Evolutionary conservation across 331 rosid genomes (phyloP).

Genomic region (Cydonia oblonga): DNA sequence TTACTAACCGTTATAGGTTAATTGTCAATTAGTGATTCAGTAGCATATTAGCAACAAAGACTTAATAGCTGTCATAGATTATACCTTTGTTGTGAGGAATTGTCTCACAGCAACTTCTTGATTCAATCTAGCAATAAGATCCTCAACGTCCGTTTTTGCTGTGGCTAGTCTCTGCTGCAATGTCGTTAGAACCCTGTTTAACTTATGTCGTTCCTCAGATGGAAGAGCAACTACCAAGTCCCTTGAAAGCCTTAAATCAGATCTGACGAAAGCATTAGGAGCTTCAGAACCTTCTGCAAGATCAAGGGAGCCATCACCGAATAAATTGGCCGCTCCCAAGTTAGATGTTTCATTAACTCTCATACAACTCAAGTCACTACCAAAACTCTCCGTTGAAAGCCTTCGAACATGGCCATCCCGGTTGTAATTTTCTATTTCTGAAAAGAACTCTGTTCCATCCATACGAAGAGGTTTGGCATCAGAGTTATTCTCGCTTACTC

Average conservation of each 20-base stretch:
- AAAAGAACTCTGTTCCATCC: constrained; percentile 54
- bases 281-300: constrained; percentile 30
- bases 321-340: constrained; percentile 12
- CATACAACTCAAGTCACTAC: constrained; percentile 34
- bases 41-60: not conserved
- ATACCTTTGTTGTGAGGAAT: constrained; percentile 72
- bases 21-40: not conserved
- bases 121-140: constrained; percentile 73
- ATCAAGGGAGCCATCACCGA: constrained; percentile 23
- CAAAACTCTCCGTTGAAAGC: constrained; percentile 43
- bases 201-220: constrained; percentile 38
- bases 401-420: constrained; percentile 30
- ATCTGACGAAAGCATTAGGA: constrained; percentile 4
- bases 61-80: not conserved
- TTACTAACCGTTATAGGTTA: not conserved
- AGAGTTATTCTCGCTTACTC: constrained; percentile 20
- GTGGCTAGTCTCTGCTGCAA: constrained; percentile 52
- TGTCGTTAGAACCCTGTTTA: constrained; percentile 56
- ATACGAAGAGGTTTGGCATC: constrained; percentile 33
- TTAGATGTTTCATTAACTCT: constrained; percentile 31
- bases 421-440: constrained; percentile 22
- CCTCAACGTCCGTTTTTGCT: constrained; percentile 62
- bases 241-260: constrained; percentile 15
- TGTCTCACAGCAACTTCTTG: constrained; percentile 79
- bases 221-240: constrained; percentile 40